These are phyloP conservation scores for Tulasnella sp. DNA, from an alignment of 768 basidiomycete species.

Conservation along the genomic window DNA sequence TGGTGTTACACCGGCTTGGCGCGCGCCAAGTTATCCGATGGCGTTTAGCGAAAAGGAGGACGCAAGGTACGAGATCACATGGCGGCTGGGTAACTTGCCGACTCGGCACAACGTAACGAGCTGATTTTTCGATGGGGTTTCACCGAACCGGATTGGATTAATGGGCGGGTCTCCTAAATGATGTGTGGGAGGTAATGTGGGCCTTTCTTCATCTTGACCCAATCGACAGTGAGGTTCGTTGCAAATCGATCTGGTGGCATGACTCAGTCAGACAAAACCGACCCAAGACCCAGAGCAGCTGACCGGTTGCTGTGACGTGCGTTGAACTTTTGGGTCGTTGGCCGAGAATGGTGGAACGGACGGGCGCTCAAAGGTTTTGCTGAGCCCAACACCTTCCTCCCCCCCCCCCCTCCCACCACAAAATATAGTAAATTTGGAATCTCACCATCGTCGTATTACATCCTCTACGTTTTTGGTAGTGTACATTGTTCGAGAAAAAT, in stretches of 20 bases:
- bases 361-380: no score
- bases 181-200: neutral
- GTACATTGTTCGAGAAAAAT: no score
- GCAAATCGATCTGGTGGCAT: no score
- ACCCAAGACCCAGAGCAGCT: neutral
- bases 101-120: neutral
- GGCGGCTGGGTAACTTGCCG: neutral
- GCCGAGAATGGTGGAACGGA: no score
- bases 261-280: no score
- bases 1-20: neutral
- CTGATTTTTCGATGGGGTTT: neutral
- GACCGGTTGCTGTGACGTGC: neutral
- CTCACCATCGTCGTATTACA: no score
- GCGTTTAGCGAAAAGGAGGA: neutral
- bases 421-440: no score
- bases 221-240: neutral
- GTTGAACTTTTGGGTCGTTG: no score
- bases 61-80: neutral
- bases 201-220: neutral
- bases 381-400: no score
- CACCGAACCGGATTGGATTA: neutral
- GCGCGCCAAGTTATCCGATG: neutral
- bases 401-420: no score
- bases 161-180: neutral
- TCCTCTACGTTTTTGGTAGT: no score